Base-by-base conservation (phyloP, 192 early-diverging fungal species). In the Entomortierella chlamydospora region DNA sequence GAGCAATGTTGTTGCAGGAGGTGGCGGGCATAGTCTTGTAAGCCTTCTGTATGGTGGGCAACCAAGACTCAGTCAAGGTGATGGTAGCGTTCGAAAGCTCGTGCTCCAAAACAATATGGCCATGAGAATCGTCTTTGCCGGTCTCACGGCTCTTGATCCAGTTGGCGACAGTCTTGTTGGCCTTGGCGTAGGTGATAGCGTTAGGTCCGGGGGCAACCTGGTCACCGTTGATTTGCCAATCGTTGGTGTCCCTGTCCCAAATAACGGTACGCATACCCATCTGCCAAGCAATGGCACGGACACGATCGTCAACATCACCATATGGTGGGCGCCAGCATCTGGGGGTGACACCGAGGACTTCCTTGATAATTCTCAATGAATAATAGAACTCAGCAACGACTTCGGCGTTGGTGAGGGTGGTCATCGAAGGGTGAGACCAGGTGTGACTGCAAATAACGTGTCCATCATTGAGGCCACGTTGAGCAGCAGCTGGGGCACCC, bases 401-500 rank as follows among this genome's bases (percentile, higher is more conserved):
- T 28, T 72, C 50, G 29, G 68, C 57, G 22, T 80, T 73, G 20
- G 67, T 51, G 11, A 81, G 47, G 20, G 78, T 77, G 22, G 87
- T 81, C 74, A 89, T 72, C 39, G 70, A 58, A 41, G 76, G 68
- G 39, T 88, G 87, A 34, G 81, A 71, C 87, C 87, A 88, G 17
- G 88, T 89, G 47, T 89, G 88, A 31, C 64, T 71, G 26, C 79
- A 85, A 42, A 90, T 64, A 9, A 72, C 69, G 30, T 90, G 34
- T 10, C 34, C 34, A 37, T 37, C 34, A 10, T 37, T 37, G 34
- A 37, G 34, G 10, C 34, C 34, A 39, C 57, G 57, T 18, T 58
- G 57, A 0, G 57, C 57, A 5, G 80, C 80, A 30, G 64, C 68
- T 61, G 83, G 83, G 41, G 55, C 66, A 5, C 45, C 63, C 25